Evolutionary conservation across 352 stramenopile species (phyloP).

Genomic region (Phytophthora sojae): DNA sequence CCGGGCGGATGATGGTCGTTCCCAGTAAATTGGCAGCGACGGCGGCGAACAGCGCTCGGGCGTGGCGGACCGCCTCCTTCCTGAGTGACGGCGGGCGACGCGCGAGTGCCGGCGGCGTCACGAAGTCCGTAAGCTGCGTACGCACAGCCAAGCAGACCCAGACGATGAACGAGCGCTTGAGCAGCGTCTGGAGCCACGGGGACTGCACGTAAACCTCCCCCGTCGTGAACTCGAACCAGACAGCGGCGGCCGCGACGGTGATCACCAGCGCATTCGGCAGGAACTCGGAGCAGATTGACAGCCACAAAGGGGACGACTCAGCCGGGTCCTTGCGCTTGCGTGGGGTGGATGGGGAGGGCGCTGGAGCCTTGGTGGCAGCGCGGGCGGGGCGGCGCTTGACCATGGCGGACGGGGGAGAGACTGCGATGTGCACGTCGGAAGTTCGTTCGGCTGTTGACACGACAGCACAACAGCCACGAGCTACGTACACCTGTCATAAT

Average conservation of each 20-base stretch:
- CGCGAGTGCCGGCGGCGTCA: conserved; percentile 38
- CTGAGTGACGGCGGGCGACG: conserved; percentile 47
- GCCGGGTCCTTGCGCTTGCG: conserved; percentile 6
- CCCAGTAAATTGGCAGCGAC: conserved; percentile 71
- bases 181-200: conserved; percentile 45
- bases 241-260: conserved; percentile 44
- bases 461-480: conserved; percentile 16
- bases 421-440: conserved; percentile 26
- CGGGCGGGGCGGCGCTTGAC: conserved; percentile 17
- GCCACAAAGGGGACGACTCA: conserved; percentile 16
- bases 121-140: conserved; percentile 54
- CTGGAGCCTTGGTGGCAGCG: conserved; percentile 4
- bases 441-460: conserved; percentile 25
- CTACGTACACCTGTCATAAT: not conserved
- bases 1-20: conserved; percentile 67
- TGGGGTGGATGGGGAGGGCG: not conserved
- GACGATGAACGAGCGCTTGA: conserved; percentile 69
- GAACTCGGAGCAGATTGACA: conserved; percentile 33
- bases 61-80: conserved; percentile 39
- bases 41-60: conserved; percentile 57
- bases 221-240: conserved; percentile 68
- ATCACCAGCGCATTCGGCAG: conserved; percentile 55
- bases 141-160: conserved; percentile 66
- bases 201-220: conserved; percentile 55
- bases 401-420: conserved; percentile 19